These are phyloP conservation scores for Kokia cookei DNA, from an alignment of 441 rosid genomes.

Conservation along the genomic window DNA sequence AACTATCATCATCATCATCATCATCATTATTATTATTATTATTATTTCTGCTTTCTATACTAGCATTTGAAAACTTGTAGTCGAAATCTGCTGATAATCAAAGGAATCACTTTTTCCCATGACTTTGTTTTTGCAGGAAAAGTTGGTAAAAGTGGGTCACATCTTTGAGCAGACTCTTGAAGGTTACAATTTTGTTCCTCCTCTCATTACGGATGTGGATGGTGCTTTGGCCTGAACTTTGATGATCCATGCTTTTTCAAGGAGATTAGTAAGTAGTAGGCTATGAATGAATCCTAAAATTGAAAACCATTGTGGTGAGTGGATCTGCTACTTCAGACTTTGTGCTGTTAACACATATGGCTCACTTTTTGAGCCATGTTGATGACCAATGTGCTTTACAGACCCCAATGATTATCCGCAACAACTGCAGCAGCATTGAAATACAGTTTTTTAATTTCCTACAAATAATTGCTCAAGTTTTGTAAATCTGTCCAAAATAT, in stretches of 20 bases:
- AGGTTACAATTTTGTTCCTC: conserved; percentile 67
- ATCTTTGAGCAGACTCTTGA: conserved; percentile 85
- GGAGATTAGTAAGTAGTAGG: background rate
- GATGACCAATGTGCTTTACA: background rate
- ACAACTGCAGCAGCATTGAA: background rate
- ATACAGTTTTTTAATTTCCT: background rate
- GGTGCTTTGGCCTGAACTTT: background rate
- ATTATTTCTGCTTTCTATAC: background rate
- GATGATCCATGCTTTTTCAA: background rate
- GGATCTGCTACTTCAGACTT: background rate
- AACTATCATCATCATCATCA: too few relatives aligned
- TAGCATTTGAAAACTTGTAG: background rate
- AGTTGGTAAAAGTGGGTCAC: conserved; percentile 67
- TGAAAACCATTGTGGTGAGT: background rate
- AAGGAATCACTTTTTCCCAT: background rate
- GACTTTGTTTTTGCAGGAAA: conserved; percentile 40
- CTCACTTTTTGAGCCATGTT: too few relatives aligned
- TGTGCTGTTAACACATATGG: background rate
- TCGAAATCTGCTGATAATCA: background rate
- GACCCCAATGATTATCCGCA: background rate
- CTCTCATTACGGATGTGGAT: conserved; percentile 34
- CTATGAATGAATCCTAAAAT: background rate
- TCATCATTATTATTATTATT: background rate
- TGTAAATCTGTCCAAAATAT: background rate
- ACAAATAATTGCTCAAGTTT: background rate